These are phyloP conservation scores for Podospora fimiseda DNA, from an alignment of 495 filamentous ascomycete genomes.

Conservation along the genomic window DNA sequence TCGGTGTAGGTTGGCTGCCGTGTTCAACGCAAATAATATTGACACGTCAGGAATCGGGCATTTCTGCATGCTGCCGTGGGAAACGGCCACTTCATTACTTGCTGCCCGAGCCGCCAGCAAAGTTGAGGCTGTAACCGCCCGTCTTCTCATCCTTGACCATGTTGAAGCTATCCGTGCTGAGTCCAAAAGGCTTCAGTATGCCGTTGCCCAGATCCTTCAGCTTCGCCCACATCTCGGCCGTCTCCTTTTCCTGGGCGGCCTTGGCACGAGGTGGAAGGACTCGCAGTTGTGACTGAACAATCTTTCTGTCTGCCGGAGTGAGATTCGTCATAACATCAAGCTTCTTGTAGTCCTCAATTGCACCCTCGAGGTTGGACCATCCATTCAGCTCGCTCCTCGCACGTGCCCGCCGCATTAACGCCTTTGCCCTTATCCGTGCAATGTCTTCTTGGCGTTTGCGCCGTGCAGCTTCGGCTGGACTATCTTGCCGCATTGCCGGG, in stretches of 20 bases:
- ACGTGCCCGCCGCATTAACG: slow-evolving; percentile 76
- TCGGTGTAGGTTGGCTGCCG: not conserved
- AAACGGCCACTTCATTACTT: too few species aligned
- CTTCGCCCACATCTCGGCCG: slow-evolving; percentile 94
- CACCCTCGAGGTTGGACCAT: slow-evolving; percentile 77
- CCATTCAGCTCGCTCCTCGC: slow-evolving; percentile 63
- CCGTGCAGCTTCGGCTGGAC: slow-evolving; percentile 18
- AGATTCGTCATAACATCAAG: slow-evolving; percentile 54
- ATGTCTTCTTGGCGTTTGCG: slow-evolving; percentile 52
- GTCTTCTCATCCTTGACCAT: slow-evolving; percentile 85
- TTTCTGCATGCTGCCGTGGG: too few species aligned
- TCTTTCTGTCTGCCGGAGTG: slow-evolving; percentile 53
- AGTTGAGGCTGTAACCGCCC: slow-evolving; percentile 90
- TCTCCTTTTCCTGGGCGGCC: slow-evolving; percentile 74
- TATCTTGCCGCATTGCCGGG: slow-evolving; percentile 36
- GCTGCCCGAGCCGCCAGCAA: slow-evolving; percentile 44
- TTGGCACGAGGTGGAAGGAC: slow-evolving; percentile 61
- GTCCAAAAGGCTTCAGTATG: slow-evolving; percentile 83
- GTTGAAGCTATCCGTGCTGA: slow-evolving; percentile 89
- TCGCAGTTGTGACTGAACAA: slow-evolving; percentile 58
- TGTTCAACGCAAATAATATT: too few species aligned
- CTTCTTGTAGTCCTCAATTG: slow-evolving; percentile 67
- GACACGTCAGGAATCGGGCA: too few species aligned
- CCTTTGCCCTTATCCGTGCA: slow-evolving; percentile 73
- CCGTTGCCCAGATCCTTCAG: slow-evolving; percentile 90